Evolutionary conservation across 108 stramenopile genomes (phyloP).

Genomic region (Skeletonema potamos): DNA sequence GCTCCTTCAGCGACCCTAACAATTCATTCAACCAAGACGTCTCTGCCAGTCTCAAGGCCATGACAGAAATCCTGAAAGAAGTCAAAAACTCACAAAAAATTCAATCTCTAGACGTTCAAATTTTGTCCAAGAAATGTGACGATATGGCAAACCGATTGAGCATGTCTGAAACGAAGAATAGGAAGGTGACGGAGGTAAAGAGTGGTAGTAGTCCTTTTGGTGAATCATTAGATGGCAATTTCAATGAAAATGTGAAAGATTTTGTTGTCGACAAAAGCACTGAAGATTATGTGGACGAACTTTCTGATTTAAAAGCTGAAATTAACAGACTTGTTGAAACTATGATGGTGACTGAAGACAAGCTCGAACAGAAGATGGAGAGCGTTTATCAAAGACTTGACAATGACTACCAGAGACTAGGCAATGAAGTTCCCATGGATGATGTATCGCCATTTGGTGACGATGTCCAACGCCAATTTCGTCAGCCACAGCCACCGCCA

Average conservation of each 20-base stretch:
- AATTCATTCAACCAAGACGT: slow-evolving; percentile 12
- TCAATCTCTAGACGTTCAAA: slow-evolving; percentile 13
- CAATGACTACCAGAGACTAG: neutral
- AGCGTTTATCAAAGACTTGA: neutral
- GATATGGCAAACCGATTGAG: slow-evolving; percentile 16
- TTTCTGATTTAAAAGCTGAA: neutral
- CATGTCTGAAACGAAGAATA: slow-evolving; percentile 7
- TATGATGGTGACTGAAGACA: slow-evolving; percentile 2
- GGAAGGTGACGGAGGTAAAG: neutral
- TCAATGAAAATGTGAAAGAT: slow-evolving; percentile 1
- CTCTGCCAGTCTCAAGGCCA: slow-evolving; percentile 18
- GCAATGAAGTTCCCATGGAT: neutral
- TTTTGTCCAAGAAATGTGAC: slow-evolving; percentile 8
- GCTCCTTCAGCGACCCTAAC: neutral
- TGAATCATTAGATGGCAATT: slow-evolving; percentile 1
- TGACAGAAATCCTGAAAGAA: slow-evolving; percentile 22
- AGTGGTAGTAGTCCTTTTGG: neutral
- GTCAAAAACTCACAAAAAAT: slow-evolving; percentile 9
- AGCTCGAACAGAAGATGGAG: slow-evolving; percentile 4
- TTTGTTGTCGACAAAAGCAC: slow-evolving; percentile 6
- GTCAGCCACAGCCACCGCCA: neutral
- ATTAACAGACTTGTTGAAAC: slow-evolving; percentile 2
- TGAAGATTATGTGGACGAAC: neutral
- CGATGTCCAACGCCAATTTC: neutral
- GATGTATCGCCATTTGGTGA: neutral